Evolutionary conservation across 345 rosid genomes (phyloP).

Genomic region (Eucalyptus coolabah): DNA sequence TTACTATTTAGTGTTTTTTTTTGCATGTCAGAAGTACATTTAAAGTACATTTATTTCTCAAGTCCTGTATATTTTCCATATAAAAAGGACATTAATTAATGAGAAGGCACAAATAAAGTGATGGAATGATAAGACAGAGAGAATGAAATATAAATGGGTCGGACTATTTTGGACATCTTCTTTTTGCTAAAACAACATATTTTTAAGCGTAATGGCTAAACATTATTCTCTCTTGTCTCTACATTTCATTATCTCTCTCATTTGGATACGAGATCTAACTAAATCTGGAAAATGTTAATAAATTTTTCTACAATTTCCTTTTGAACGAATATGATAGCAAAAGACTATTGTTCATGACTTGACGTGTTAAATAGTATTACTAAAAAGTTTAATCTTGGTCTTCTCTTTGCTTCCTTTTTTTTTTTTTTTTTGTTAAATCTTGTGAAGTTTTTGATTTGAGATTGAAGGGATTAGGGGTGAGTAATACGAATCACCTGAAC

Average conservation of each 20-base stretch:
- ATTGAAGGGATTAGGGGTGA: too few relatives aligned
- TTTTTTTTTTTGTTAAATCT: too few relatives aligned
- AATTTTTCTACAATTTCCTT: not conserved
- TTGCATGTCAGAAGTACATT: not conserved
- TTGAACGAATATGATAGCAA: not conserved
- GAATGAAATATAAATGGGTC: not conserved
- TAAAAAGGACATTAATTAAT: too few relatives aligned
- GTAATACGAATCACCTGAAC: too few relatives aligned
- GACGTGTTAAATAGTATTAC: not conserved
- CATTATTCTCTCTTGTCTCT: not conserved
- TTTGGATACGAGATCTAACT: not conserved
- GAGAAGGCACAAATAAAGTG: not conserved
- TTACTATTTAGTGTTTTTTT: not conserved
- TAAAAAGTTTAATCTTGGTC: not conserved
- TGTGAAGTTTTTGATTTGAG: too few relatives aligned
- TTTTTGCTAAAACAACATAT: not conserved
- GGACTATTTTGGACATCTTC: not conserved
- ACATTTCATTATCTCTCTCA: not conserved
- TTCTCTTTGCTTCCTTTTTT: too few relatives aligned
- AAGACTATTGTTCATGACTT: not conserved
- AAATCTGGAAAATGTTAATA: not conserved
- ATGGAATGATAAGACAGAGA: not conserved
- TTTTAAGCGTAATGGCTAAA: not conserved
- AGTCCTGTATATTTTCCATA: not conserved
- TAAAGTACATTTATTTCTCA: not conserved